A percentile compares a stretch with the other conserved stretches of the same genome.
Evolutionary conservation across 2,329 filamentous ascomycete genomes (phyloP).

Genomic region (Colletotrichum sp.): DNA sequence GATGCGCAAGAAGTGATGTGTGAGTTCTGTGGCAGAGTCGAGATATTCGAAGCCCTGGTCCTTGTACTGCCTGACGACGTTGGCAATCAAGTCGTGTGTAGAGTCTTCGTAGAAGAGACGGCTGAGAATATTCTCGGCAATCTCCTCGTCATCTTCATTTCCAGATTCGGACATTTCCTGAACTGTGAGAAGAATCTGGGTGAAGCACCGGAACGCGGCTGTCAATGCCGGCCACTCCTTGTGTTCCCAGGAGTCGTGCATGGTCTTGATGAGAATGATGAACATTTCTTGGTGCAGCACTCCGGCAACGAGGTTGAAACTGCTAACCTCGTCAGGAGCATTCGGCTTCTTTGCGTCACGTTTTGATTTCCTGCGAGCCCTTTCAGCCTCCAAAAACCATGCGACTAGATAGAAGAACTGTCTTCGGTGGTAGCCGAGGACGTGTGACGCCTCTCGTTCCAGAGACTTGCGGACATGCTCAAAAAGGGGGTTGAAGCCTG

Average conservation of each 20-base stretch:
- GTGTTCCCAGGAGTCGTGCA: slow-evolving; percentile 79
- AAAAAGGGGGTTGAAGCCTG: slow-evolving; percentile 93
- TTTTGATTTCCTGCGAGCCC: slow-evolving; percentile 68
- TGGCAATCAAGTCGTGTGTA: slow-evolving; percentile 85
- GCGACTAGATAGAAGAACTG: slow-evolving; percentile 93
- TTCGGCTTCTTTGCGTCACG: slow-evolving; percentile 53
- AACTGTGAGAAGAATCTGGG: slow-evolving; percentile 89
- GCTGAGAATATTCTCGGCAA: slow-evolving; percentile 95
- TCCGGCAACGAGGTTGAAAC: slow-evolving; percentile 84
- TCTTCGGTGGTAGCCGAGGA: slow-evolving; percentile 76
- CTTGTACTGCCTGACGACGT: slow-evolving; percentile 84
- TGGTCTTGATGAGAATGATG: slow-evolving; percentile 81
- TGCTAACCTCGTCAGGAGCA: slow-evolving; percentile 63
- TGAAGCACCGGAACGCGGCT: slow-evolving; percentile 91
- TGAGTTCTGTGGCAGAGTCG: slow-evolving; percentile 87
- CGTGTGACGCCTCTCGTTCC: slow-evolving; percentile 84
- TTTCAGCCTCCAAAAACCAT: slow-evolving; percentile 92
- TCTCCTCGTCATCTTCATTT: slow-evolving; percentile 93
- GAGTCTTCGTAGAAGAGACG: slow-evolving; percentile 98
- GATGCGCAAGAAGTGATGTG: slow-evolving; percentile 90
- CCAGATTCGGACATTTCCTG: slow-evolving; percentile 88
- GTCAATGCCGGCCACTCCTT: slow-evolving; percentile 90
- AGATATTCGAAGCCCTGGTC: slow-evolving; percentile 94
- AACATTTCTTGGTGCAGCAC: slow-evolving; percentile 97
- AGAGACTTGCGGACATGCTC: slow-evolving; percentile 85